phyloP scores from a whole-genome alignment of 257 asterid species.

The Petrea volubilis region DNA sequence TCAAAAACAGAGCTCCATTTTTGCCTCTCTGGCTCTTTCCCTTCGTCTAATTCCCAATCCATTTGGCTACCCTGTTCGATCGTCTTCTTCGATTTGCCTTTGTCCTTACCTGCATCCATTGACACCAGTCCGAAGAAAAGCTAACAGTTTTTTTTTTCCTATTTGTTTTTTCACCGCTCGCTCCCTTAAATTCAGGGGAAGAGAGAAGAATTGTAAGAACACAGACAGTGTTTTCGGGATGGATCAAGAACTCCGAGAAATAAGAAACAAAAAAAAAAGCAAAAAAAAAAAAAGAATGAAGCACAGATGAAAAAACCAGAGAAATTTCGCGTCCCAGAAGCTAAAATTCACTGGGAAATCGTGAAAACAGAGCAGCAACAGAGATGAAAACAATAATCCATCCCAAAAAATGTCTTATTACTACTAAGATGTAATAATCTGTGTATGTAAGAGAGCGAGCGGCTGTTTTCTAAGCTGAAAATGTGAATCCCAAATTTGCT shows the following conservation, averaged over 20 bases:
- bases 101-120: slow-evolving; percentile 47
- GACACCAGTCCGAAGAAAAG: neutral
- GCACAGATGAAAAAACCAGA: neutral
- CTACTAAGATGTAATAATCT: neutral
- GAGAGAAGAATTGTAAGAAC: neutral
- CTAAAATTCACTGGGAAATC: slow-evolving; percentile 19
- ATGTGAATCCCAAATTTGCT: slow-evolving; percentile 2
- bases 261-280: neutral
- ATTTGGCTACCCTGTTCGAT: slow-evolving; percentile 27
- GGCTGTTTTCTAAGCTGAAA: slow-evolving; percentile 31
- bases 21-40: slow-evolving; percentile 35
- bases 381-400: slow-evolving; percentile 23
- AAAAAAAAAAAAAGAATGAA: neutral
- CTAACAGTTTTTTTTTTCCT: too few relatives aligned
- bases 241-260: slow-evolving; percentile 2
- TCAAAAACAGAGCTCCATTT: slow-evolving; percentile 60
- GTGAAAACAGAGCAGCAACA: neutral
- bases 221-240: slow-evolving; percentile 2
- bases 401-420: slow-evolving; percentile 18
- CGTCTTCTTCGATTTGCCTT: slow-evolving; percentile 50
- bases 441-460: slow-evolving; percentile 60
- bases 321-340: slow-evolving; percentile 34
- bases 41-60: slow-evolving; percentile 41
- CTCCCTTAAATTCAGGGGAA: slow-evolving; percentile 32
- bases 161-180: slow-evolving; percentile 64